These are phyloP conservation scores for Lophiostoma macrostomum DNA, from an alignment of 495 filamentous ascomycete genomes.

Conservation along the genomic window DNA sequence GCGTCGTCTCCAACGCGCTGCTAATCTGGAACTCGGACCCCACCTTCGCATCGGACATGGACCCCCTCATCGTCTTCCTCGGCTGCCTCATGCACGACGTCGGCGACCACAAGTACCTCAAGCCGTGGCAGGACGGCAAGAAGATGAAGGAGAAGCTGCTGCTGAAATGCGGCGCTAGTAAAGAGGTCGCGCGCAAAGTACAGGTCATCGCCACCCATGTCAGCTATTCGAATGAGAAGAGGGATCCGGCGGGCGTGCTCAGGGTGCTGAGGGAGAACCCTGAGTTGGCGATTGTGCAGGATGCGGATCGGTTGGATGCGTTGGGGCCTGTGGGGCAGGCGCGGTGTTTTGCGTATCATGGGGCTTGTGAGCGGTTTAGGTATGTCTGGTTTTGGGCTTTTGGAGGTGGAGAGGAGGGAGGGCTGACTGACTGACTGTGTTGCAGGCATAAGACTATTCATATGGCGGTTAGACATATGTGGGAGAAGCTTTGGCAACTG, in stretches of 20 bases:
- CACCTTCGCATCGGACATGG: not conserved
- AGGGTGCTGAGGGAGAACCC: constrained; percentile 58
- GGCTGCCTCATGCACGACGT: constrained; percentile 2
- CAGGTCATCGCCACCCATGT: constrained; percentile 68
- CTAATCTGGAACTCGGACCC: too few relatives aligned
- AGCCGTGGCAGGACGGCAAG: not conserved
- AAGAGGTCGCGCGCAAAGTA: constrained; percentile 55
- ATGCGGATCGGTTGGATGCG: constrained; percentile 86
- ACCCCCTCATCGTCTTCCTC: not conserved
- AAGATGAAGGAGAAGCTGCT: constrained; percentile 50
- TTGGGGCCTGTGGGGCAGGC: constrained; percentile 80
- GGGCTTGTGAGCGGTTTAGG: constrained; percentile 43
- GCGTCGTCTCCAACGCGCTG: too few relatives aligned
- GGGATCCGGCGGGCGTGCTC: constrained; percentile 44
- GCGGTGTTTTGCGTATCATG: constrained; percentile 71
- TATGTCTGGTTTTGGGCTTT: too few relatives aligned
- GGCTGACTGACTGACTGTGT: too few relatives aligned
- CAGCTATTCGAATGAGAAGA: constrained; percentile 69
- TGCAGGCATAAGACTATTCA: not conserved
- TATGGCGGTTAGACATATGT: not conserved
- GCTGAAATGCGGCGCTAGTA: constrained; percentile 49
- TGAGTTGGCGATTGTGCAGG: constrained; percentile 81
- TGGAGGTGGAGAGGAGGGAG: too few relatives aligned
- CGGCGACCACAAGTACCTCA: constrained; percentile 6
- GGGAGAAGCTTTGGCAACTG: not conserved